Base-by-base conservation (phyloP, 371 early-diverging fungal genomes). In the Saksenaea vasiformis region DNA sequence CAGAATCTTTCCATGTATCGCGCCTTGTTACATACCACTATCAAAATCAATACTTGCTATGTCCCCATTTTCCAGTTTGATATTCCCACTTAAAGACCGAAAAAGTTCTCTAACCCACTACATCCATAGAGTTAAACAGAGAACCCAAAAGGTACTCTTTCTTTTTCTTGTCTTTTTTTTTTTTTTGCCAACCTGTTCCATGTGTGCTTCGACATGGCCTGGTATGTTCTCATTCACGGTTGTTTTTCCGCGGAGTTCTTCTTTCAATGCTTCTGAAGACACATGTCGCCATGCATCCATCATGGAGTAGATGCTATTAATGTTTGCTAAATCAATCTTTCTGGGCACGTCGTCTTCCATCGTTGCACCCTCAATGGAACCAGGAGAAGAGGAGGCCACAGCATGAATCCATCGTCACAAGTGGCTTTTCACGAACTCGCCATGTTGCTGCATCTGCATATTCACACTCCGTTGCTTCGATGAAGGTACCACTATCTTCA, bases 401-500 rank as follows among this genome's bases (percentile, higher is more conserved):
- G 51, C 51, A 47, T 47, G 51, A 47, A 22, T 22, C 17, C n/a
- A 47, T 47, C 51, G 51, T 47, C 51, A 47, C 51, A 47, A 22
- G 51, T 47, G 51, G 51, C 51, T 47, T 47, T n/a, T n/a, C n/a
- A n/a, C n/a, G n/a, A n/a, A n/a, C n/a, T n/a, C n/a, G n/a, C n/a
- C n/a, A n/a, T n/a, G n/a, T n/a, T n/a, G n/a, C n/a, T n/a, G n/a
- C n/a, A n/a, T n/a, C n/a, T n/a, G n/a, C n/a, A n/a, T n/a, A n/a
- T n/a, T n/a, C n/a, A n/a, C n/a, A n/a, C n/a, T n/a, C n/a, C n/a
- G n/a, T n/a, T n/a, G n/a, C n/a, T n/a, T n/a, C n/a, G n/a, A n/a
- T n/a, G n/a, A n/a, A n/a, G n/a, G n/a, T n/a, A n/a, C n/a, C n/a
- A n/a, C n/a, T n/a, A n/a, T n/a, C n/a, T n/a, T n/a, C n/a, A n/a